Evolutionary conservation across 192 early-diverging fungal species (phyloP), one percentile per base, ranked within the genome.

Genomic region (Kickxella alabastrina): DNA sequence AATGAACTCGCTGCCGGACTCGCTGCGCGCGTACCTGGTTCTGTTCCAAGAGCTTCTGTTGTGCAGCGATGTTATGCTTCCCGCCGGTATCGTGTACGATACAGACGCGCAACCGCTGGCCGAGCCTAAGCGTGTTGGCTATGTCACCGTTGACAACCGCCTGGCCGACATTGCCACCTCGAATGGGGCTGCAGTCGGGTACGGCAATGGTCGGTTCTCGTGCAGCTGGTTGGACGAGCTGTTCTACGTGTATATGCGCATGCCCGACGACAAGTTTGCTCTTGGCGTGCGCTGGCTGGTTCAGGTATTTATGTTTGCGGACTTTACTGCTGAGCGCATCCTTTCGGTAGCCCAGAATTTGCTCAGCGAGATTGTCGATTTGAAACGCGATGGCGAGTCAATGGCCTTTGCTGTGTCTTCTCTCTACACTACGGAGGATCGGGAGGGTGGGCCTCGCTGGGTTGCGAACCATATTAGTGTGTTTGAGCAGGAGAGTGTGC

Each of bases 41-140:
- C 69, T 92, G 37, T 88, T 91, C 72, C 85, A 88, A 38, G 89
- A 87, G 41, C 68, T 89, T n/a, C 29, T 91, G 15, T 83, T 91
- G 48, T 69, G 81, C 49, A 73, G 73, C 6, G 75, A 82, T 25
- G 38, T 83, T 24, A 37, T 52, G 15, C 67, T 82, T 10, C 81
- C 84, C 3, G 70, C 70, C 7, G 71, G 64, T n/a, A 39, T 77
- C 0, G 8, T 54, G 2, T 68, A 69, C n/a, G 58, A 78, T 12
- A 54, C 38, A 1, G 57, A 60, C 0, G 27, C 26, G 2, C 8
- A 29, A 10, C 53, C 52, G 12, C 36, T 52, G 1, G 3, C 31
- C 12, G 42, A 50, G 6, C 49, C 49, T n/a, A 43, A 27, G 10
- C 57, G 43, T 13, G 37, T 75, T 3, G 47, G 22, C 14, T 65